Evolutionary conservation across 2,329 filamentous ascomycete species (phyloP).

Genomic region (Endoconidiophora laricicola): DNA sequence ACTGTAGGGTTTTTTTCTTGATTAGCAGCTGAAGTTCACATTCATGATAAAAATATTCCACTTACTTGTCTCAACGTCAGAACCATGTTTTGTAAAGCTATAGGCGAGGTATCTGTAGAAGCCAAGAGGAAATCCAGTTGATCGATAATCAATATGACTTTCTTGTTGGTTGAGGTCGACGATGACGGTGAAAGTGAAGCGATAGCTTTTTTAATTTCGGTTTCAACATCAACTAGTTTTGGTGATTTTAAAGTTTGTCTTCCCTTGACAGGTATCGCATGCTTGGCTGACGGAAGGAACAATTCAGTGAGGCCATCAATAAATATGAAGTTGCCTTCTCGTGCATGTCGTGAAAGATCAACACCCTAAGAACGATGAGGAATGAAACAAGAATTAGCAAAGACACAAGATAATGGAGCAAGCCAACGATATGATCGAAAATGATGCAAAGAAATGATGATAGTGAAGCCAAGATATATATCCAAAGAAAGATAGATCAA

Average conservation of each 20-base stretch:
- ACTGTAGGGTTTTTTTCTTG: slow-evolving; percentile 22
- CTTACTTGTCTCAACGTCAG: slow-evolving; percentile 46
- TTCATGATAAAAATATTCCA: slow-evolving; percentile 12
- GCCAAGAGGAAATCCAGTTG: slow-evolving; percentile 50
- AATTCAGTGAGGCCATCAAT: slow-evolving; percentile 56
- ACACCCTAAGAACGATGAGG: slow-evolving; percentile 36
- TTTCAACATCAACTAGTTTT: slow-evolving; percentile 22
- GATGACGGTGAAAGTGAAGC: slow-evolving; percentile 17
- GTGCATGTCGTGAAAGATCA: slow-evolving; percentile 45
- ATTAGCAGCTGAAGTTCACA: neutral
- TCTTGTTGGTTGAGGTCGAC: slow-evolving; percentile 16
- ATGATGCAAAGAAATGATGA: no score
- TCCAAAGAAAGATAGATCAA: no score
- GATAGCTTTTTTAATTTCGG: slow-evolving; percentile 25
- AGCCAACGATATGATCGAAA: no score
- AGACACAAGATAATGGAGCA: no score
- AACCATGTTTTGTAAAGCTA: slow-evolving; percentile 37
- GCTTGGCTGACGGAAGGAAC: slow-evolving; percentile 21
- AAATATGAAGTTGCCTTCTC: slow-evolving; percentile 48
- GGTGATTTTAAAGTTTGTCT: slow-evolving; percentile 11
- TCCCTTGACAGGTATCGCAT: slow-evolving; percentile 10
- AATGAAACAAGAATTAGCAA: no score
- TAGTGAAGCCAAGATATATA: no score
- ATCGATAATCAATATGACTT: slow-evolving; percentile 46
- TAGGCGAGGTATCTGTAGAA: slow-evolving; percentile 30